Percentiles rank a stretch among this genome's conserved stretches.
phyloP scores from a whole-genome alignment of 768 basidiomycete species.

The Lactifluus hygrophoroides region DNA sequence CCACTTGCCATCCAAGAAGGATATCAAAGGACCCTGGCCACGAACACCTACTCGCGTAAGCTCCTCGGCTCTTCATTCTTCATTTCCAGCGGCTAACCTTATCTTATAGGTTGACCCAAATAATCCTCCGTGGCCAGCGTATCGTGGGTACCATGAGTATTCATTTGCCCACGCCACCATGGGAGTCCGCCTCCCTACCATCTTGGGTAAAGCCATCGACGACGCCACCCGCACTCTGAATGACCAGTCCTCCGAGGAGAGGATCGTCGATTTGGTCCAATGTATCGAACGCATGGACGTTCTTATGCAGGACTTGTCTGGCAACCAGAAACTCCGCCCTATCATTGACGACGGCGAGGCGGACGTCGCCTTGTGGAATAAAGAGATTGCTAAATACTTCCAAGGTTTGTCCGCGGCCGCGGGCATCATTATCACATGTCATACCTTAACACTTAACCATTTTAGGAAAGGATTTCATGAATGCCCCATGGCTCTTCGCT shows the following conservation, averaged over 20 bases:
- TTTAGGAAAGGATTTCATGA: constrained; percentile 84
- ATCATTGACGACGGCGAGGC: constrained; percentile 88
- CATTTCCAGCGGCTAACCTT: not conserved
- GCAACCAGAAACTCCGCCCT: constrained; percentile 74
- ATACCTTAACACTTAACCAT: not conserved
- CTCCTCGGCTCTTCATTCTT: constrained; percentile 17
- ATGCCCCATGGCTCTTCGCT: constrained; percentile 93
- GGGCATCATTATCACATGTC: not conserved
- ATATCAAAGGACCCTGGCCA: constrained; percentile 66
- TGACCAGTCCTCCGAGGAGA: constrained; percentile 74
- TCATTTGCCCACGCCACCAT: constrained; percentile 89
- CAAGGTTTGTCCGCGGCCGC: constrained; percentile 45
- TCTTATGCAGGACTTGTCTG: constrained; percentile 81
- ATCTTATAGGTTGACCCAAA: constrained; percentile 60
- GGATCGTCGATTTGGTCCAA: constrained; percentile 71
- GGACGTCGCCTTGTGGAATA: constrained; percentile 94
- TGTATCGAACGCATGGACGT: constrained; percentile 87
- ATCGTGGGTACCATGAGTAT: constrained; percentile 73
- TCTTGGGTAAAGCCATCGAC: constrained; percentile 92
- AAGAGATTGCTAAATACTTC: constrained; percentile 92
- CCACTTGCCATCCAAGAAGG: constrained; percentile 64
- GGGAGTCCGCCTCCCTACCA: constrained; percentile 92
- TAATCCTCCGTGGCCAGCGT: constrained; percentile 78
- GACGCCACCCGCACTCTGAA: constrained; percentile 86
- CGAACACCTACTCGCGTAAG: constrained; percentile 61